Evolutionary conservation across 1,284 basidiomycete species (phyloP).

Genomic region (Tetrapyrgos nigripes): DNA sequence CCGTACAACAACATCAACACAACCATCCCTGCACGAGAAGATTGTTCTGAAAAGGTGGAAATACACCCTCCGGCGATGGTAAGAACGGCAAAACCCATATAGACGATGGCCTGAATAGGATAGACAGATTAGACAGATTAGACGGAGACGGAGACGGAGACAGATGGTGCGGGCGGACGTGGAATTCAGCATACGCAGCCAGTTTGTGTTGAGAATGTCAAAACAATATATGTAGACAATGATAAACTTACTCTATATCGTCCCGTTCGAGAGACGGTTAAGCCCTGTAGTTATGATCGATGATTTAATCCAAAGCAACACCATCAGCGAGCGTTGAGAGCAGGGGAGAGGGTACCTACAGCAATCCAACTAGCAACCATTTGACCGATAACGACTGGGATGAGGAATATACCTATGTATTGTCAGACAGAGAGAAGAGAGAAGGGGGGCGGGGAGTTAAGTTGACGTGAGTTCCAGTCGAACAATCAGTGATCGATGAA

Average conservation of each 20-base stretch:
- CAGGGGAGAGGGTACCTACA: constrained; percentile 39
- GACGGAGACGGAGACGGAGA: too few species aligned
- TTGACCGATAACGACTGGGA: constrained; percentile 71
- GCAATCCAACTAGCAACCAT: constrained; percentile 60
- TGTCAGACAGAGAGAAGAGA: constrained; percentile 21
- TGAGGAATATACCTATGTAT: constrained; percentile 67
- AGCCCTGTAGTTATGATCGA: constrained; percentile 48
- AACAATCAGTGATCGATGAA: too few species aligned
- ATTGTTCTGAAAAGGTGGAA: constrained; percentile 60
- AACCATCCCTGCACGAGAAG: constrained; percentile 60
- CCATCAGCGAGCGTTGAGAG: background rate
- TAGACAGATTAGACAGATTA: too few species aligned
- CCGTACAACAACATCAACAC: constrained; percentile 75
- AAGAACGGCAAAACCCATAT: constrained; percentile 74
- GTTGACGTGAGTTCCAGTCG: background rate
- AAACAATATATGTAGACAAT: too few species aligned
- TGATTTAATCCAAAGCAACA: background rate
- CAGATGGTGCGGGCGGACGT: too few species aligned
- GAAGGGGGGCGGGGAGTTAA: background rate
- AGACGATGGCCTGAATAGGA: constrained; percentile 57
- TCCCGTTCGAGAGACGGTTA: constrained; percentile 70
- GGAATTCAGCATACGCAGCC: too few species aligned
- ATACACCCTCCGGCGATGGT: constrained; percentile 73
- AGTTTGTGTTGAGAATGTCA: too few species aligned
- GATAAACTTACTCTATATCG: constrained; percentile 60